These are phyloP conservation scores for Ophiognomonia clavigignenti-juglandacearum DNA, from an alignment of 2,329 filamentous ascomycete species.

Conservation along the genomic window DNA sequence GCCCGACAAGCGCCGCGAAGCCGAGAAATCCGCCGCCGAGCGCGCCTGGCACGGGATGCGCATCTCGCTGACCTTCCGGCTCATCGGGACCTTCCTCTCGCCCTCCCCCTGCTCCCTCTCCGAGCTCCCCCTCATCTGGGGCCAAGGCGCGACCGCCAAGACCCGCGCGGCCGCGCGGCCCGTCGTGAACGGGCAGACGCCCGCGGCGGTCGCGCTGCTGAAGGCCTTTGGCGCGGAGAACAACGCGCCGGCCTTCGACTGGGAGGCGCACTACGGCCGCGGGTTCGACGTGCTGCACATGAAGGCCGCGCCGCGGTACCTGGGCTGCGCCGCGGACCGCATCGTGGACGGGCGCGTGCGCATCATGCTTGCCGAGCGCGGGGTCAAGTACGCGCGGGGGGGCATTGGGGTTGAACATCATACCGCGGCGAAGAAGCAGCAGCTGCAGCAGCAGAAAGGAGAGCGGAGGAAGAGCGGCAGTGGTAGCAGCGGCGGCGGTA, in stretches of 20 bases:
- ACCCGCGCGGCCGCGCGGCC: conserved; percentile 50
- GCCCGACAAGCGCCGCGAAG: conserved; percentile 68
- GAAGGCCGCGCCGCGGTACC: conserved; percentile 45
- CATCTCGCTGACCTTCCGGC: conserved; percentile 87
- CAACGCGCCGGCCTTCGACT: conserved; percentile 64
- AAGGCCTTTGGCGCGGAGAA: conserved; percentile 84
- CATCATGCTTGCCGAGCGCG: conserved; percentile 45
- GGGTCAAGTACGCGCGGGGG: conserved; percentile 42
- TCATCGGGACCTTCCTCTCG: conserved; percentile 78
- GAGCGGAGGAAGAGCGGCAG: too few relatives aligned
- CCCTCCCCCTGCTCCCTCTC: background rate
- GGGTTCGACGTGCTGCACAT: conserved; percentile 84
- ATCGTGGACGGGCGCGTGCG: conserved; percentile 43
- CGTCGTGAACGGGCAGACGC: conserved; percentile 65
- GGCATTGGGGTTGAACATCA: conserved; percentile 23
- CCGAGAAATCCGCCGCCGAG: conserved; percentile 66
- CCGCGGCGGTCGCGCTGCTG: conserved; percentile 65
- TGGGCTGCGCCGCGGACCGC: conserved; percentile 44
- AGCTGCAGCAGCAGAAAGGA: too few relatives aligned
- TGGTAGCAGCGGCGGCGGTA: too few relatives aligned
- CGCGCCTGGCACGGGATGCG: conserved; percentile 68
- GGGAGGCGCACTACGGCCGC: conserved; percentile 68
- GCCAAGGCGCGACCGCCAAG: conserved; percentile 79
- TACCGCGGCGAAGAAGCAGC: too few relatives aligned
- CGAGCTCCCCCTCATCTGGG: conserved; percentile 68